Evolutionary conservation across 2,329 filamentous ascomycete species (phyloP), one percentile per base, ranked within the genome.

Genomic region (Paramyrothecium roridum): DNA sequence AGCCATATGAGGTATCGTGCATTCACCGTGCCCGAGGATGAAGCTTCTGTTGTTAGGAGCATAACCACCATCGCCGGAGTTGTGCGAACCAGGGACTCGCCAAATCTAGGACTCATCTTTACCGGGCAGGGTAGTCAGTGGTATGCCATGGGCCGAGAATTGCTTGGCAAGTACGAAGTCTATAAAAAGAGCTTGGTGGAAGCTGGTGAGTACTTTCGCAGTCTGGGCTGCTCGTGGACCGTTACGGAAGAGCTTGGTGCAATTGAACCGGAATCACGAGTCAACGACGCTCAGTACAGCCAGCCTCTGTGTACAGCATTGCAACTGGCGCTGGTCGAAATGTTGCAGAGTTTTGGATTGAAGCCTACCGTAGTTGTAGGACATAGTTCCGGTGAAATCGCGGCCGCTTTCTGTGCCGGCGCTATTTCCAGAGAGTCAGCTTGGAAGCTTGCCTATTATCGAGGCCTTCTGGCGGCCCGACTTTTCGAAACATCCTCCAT

Each of bases 361-460:
- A 55, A 47, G 1, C 74, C 76, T 0, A 48, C 59, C 1, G 69
- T 66, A 3, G 74, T 78, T 0, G 63, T 69, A 1, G 75, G 78
- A 0, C 77, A 80, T 56, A 78, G 75, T 0, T 71, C 65, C 30
- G 78, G 78, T 7, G 78, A 80, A 54, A 79, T 80, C 37, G 75
- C 67, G 3, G 76, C 77, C 16, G 77, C 77, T n/a, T n/a, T n/a
- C n/a, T n/a, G n/a, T n/a, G n/a, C n/a, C n/a, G n/a, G n/a, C n/a
- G n/a, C n/a, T n/a, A n/a, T n/a, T n/a, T n/a, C n/a, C n/a, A n/a
- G n/a, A n/a, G n/a, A n/a, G n/a, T n/a, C n/a, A n/a, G n/a, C n/a
- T n/a, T n/a, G n/a, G n/a, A n/a, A n/a, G n/a, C n/a, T n/a, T n/a
- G n/a, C n/a, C n/a, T n/a, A n/a, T n/a, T n/a, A n/a, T n/a, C n/a